Evolutionary conservation across 1,284 basidiomycete species (phyloP), one percentile per base, ranked within the genome.

Genomic region (Trichosporon inkin): DNA sequence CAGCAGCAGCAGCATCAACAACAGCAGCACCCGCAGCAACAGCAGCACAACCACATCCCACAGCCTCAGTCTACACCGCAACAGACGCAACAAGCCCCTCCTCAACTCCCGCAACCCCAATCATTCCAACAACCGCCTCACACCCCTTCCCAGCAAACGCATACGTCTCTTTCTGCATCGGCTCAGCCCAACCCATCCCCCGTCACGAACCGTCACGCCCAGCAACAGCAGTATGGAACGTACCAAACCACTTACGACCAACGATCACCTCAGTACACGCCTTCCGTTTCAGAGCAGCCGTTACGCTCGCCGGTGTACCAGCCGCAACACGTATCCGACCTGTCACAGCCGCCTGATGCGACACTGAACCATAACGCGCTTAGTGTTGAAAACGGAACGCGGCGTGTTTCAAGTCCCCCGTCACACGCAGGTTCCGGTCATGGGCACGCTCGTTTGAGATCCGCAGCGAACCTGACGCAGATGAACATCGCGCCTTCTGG

Each of bases 1-100:
- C 58, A 61, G 41, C 62, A 57, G 14, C 60, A 55, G 6, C 62
- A 63, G 19, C 62, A 60, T n/a, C 59, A 60, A 19, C 57, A 44
- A 4, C 59, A 61, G 11, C 60, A 54, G 32, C 56, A 51, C 6
- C 58, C 54, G 6, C 58, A 60, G 6, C 53, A 35, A 32, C 58
- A 55, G 19, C 58, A 55, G 28, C 55, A 55, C 14, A 55, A 53
- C 35, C 58, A 61, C 28, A 24, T 36, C 19, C 56, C 51, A 11
- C 60, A 56, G 16, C 56, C 47, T 6, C 57, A 59, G 28, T 47
- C 47, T n/a, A 41, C 47, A 16, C 49, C 53, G 17, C 57, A 54
- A 32, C 55, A 49, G 17, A 17, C 44, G 20, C 47, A 49, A 32
- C 55, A 38, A 13, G 20, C 53, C 22, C 53, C 53, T 53, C 52